Evolutionary conservation across 371 early-diverging fungal genomes (phyloP).

Genomic region (Mucor irregularis): DNA sequence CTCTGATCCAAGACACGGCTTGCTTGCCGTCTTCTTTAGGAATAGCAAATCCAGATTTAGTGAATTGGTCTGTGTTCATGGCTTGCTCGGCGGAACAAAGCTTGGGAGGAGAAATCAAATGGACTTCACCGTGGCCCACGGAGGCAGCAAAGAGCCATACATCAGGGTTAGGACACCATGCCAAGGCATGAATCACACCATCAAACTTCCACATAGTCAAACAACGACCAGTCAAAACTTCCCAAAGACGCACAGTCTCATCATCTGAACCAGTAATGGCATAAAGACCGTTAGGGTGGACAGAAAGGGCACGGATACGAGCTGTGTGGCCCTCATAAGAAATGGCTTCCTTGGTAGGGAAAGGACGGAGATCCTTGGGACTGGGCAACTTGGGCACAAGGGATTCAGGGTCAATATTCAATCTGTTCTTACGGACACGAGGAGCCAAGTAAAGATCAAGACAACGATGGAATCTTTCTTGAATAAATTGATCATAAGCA

Average conservation of each 20-base stretch:
- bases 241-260: constrained; percentile 87
- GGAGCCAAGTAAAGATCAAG: constrained; percentile 97
- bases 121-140: constrained; percentile 54
- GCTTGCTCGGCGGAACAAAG: constrained; percentile 50
- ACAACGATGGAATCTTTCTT: constrained; percentile 95
- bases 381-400: constrained; percentile 95
- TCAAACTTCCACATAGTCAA: constrained; percentile 74
- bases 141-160: constrained; percentile 81
- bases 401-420: constrained; percentile 89
- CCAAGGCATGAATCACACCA: constrained; percentile 67
- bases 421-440: constrained; percentile 83
- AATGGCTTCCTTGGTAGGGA: constrained; percentile 83
- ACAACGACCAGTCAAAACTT: constrained; percentile 88
- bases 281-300: constrained; percentile 91
- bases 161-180: constrained; percentile 89
- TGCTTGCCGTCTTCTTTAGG: constrained; percentile 30
- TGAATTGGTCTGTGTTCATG: constrained; percentile 50
- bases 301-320: constrained; percentile 79
- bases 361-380: constrained; percentile 94
- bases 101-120: constrained; percentile 56
- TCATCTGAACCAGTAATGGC: constrained; percentile 90
- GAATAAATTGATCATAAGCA: constrained; percentile 81
- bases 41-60: constrained; percentile 51
- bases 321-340: constrained; percentile 81
- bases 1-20: constrained; percentile 61